A percentile compares a stretch with the other conserved stretches of the same genome.
These are phyloP conservation scores for Pistacia integerrima DNA, from an alignment of 345 rosid species.

Conservation along the genomic window DNA sequence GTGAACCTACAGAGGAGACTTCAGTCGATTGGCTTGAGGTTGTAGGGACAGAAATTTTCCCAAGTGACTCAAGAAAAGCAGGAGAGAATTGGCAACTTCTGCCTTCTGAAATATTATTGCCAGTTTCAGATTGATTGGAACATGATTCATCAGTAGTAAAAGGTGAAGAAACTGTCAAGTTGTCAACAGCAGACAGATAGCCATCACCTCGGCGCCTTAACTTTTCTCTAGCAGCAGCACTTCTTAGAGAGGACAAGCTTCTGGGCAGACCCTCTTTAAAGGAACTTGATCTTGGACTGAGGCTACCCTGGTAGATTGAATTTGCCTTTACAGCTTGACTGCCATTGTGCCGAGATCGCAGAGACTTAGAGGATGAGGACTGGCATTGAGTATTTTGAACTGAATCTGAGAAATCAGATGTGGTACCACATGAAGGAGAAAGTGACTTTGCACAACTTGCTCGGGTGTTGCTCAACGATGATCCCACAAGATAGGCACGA, in stretches of 20 bases:
- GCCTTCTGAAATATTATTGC: conserved; percentile 25
- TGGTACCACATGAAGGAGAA: conserved; percentile 25
- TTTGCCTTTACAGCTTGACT: conserved; percentile 45
- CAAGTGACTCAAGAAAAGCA: conserved; percentile 45
- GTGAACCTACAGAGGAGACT: conserved; percentile 42
- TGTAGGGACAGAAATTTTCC: conserved; percentile 37
- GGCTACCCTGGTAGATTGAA: conserved; percentile 66
- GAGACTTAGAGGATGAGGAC: conserved; percentile 41
- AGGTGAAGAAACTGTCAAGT: conserved; percentile 36
- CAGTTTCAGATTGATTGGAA: conserved; percentile 33
- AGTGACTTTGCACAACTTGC: conserved; percentile 28
- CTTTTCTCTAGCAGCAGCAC: conserved; percentile 62
- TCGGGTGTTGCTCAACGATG: conserved; percentile 40
- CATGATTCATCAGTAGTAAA: conserved; percentile 27
- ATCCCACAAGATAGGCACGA: conserved; percentile 74
- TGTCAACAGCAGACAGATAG: conserved; percentile 51
- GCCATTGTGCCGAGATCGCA: conserved; percentile 49
- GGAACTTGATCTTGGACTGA: conserved; percentile 82
- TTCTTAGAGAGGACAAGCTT: conserved; percentile 51
- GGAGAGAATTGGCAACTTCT: conserved; percentile 28
- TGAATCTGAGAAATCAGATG: conserved; percentile 19
- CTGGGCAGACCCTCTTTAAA: conserved; percentile 65
- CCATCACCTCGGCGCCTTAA: conserved; percentile 61
- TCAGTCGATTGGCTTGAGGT: conserved; percentile 37
- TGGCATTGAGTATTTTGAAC: conserved; percentile 25